A percentile compares a stretch with the other conserved stretches of the same genome.
Conservation (phyloP, 2,329 filamentous ascomycete genomes). For the Diaporthe citriasiana region DNA sequence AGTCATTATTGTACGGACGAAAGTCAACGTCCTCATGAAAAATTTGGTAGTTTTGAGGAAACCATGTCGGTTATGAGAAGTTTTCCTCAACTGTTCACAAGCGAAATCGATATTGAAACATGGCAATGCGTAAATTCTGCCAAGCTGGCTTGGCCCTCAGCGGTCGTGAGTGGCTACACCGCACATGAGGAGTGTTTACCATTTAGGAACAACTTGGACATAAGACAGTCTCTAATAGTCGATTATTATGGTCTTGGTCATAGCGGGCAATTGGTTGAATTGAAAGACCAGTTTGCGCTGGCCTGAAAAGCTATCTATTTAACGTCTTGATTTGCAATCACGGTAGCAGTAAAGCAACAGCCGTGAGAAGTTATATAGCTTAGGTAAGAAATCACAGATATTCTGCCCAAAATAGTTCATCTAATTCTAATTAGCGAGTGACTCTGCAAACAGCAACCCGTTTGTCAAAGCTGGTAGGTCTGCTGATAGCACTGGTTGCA, state of each 20-base stretch:
- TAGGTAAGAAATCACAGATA: neutral
- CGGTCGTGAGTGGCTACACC: neutral
- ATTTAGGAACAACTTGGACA: too few species aligned
- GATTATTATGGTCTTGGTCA: neutral
- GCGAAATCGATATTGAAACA: too few species aligned
- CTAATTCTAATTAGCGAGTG: neutral
- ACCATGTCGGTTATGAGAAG: too few species aligned
- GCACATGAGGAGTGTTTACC: too few species aligned
- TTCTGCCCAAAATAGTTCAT: neutral
- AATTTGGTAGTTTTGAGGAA: too few species aligned
- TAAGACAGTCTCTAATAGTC: too few species aligned
- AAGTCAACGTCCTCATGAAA: too few species aligned
- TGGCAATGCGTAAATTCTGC: too few species aligned
- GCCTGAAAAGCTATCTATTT: neutral
- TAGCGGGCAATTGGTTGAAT: neutral
- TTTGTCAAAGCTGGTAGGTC: neutral
- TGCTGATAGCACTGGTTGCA: neutral
- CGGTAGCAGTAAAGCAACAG: neutral
- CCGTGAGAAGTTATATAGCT: neutral
- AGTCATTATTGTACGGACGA: too few species aligned
- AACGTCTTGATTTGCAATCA: neutral
- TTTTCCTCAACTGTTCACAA: too few species aligned
- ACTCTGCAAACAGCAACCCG: neutral
- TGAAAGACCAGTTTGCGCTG: neutral
- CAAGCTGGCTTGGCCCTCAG: too few species aligned